Percentiles rank a stretch among this genome's conserved stretches.
Conservation (phyloP, 2,329 filamentous ascomycete species). For the Metarhizium sp. region DNA sequence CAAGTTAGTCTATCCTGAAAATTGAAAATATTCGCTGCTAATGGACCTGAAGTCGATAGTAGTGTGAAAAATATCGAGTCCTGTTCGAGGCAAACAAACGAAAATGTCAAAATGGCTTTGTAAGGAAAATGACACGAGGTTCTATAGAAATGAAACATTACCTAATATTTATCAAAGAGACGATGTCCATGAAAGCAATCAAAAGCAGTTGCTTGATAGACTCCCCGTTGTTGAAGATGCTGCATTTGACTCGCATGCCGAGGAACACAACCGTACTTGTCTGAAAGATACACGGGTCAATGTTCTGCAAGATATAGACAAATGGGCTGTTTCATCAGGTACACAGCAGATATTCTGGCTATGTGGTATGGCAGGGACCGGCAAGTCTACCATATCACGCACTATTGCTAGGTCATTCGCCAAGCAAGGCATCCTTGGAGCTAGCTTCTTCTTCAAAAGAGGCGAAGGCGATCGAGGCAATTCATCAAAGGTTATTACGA, state of each 20-base stretch:
- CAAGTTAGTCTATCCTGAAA: no score
- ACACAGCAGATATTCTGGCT: conserved; percentile 25
- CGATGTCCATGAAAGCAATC: neutral
- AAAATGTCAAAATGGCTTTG: no score
- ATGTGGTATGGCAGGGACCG: conserved; percentile 27
- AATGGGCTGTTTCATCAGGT: conserved; percentile 16
- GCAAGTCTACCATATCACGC: conserved; percentile 29
- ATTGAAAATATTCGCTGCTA: no score
- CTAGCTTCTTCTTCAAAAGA: conserved; percentile 36
- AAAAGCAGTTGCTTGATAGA: neutral
- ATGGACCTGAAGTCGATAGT: no score
- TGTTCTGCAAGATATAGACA: conserved; percentile 15
- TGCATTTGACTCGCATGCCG: conserved; percentile 22
- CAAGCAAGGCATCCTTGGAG: conserved; percentile 14
- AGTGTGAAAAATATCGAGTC: no score
- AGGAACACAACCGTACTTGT: conserved; percentile 23
- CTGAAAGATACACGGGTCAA: conserved; percentile 20
- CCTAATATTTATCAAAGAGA: no score
- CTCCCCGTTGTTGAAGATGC: conserved; percentile 9
- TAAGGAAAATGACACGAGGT: no score
- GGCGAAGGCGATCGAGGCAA: conserved; percentile 28
- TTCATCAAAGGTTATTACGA: conserved; percentile 27
- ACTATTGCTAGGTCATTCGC: conserved; percentile 15
- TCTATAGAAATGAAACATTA: no score
- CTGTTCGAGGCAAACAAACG: no score